Conservation (phyloP, 2,329 filamentous ascomycete species). For the Colletotrichum lupini region DNA sequence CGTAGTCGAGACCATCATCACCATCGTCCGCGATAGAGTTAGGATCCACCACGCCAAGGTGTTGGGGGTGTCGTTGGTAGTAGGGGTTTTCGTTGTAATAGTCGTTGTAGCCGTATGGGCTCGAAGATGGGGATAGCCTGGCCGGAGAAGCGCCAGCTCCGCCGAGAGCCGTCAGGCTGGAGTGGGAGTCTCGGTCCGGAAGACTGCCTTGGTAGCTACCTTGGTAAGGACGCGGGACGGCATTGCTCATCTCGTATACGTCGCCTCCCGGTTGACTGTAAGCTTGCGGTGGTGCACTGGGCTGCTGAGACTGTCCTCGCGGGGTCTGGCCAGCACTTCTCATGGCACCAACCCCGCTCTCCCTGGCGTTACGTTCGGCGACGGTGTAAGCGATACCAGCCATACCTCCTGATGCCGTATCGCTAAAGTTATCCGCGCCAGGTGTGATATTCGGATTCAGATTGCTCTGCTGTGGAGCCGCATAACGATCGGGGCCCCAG, state of each 20-base stretch:
- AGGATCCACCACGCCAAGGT: constrained; percentile 76
- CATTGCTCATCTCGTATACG: constrained; percentile 39
- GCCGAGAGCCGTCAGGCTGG: constrained; percentile 53
- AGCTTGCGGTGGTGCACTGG: constrained; percentile 32
- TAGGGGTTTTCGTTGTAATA: constrained; percentile 75
- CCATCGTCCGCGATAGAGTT: constrained; percentile 87
- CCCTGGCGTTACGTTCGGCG: constrained; percentile 71
- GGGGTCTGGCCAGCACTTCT: constrained; percentile 48
- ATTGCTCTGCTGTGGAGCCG: constrained; percentile 34
- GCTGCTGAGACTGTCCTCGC: constrained; percentile 41
- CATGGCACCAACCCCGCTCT: constrained; percentile 73
- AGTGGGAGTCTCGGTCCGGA: constrained; percentile 54
- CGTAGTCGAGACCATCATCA: constrained; percentile 80
- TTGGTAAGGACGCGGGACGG: constrained; percentile 16
- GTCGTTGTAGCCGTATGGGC: constrained; percentile 57
- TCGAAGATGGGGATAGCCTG: constrained; percentile 58
- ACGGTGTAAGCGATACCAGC: constrained; percentile 74
- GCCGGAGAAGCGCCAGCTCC: constrained; percentile 47
- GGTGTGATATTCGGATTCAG: constrained; percentile 62
- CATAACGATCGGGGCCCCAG: constrained; percentile 23
- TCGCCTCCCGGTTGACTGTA: constrained; percentile 36
- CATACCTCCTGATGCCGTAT: constrained; percentile 72
- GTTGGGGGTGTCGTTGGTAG: constrained; percentile 62
- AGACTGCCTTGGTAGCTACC: constrained; percentile 13
- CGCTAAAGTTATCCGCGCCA: constrained; percentile 75